Evolutionary conservation across 208 protist genomes (phyloP).

Genomic region (Trypanosoma brucei): DNA sequence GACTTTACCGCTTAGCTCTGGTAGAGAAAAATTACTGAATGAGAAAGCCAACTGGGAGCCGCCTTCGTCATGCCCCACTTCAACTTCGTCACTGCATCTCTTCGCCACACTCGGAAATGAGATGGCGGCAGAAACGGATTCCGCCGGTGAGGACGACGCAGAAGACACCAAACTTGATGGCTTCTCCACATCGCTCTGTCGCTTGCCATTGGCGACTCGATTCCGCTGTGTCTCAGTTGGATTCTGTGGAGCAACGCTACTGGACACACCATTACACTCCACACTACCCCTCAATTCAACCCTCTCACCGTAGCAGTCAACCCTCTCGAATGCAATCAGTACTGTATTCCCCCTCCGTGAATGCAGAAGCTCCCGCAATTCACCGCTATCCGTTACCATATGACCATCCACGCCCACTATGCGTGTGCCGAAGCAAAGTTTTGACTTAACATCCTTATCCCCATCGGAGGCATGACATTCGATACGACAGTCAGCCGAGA

Average conservation of each 20-base stretch:
- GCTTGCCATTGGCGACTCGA: neutral
- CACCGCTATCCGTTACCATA: constrained; percentile 40
- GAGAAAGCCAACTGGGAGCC: neutral
- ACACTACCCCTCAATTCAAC: constrained; percentile 61
- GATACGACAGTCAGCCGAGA: constrained; percentile 65
- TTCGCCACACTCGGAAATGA: neutral
- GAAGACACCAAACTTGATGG: neutral
- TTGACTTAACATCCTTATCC: constrained; percentile 18
- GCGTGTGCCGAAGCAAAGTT: constrained; percentile 28
- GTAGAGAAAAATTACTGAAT: neutral
- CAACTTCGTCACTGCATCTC: neutral
- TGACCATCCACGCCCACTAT: constrained; percentile 48
- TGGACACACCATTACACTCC: constrained; percentile 38
- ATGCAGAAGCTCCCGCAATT: constrained; percentile 48
- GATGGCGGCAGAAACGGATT: neutral
- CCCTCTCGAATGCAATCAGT: constrained; percentile 36
- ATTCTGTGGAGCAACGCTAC: constrained; percentile 21
- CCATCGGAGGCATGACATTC: constrained; percentile 25
- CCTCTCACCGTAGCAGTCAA: constrained; percentile 21
- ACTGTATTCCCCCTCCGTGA: constrained; percentile 16
- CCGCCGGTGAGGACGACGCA: neutral
- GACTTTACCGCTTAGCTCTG: neutral
- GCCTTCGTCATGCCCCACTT: too few species aligned
- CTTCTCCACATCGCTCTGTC: neutral
- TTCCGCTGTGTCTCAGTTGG: neutral